Evolutionary conservation across 164 flowering plant species (phyloP), one percentile per base, ranked within the genome.

Genomic region (Houttuynia cordata): DNA sequence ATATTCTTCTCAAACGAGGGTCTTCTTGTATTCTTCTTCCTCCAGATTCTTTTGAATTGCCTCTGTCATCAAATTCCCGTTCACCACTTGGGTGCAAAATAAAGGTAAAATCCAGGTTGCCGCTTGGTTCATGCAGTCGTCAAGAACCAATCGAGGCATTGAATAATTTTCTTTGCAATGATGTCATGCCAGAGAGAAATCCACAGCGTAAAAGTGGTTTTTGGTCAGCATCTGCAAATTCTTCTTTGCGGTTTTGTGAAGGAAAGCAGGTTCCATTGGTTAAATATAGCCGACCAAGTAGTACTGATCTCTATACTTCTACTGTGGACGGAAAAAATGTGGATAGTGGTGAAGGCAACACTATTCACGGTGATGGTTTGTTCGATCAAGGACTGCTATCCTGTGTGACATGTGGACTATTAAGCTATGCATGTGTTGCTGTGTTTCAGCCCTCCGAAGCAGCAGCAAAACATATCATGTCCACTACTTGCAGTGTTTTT

Each of bases 371-470:
- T 67, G 76, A 76, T 69, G 74, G 75, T 49, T 64, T 79, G 70
- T 73, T 84, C 5, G 84, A 81, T 62, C 84, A 82, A 61, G 85
- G 87, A 62, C 79, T 86, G 24, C 86, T 94, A 72, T 85, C 96
- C 24, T 94, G 99, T 72, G 95, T 85, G 62, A 85, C 86, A 1
- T 94, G 99, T 76, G 99, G 99, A 66, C 81, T 88, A 61, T 74
- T 87, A 78, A 77, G 80, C 74, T 91, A 81, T 77, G 79, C 91
- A 53, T 94, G 95, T 71, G 81, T 77, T 60, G 97, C 96, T 59
- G 71, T 94, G 12, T 65, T 94, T 72, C 89, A 83, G 70, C 97
- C 99, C 1, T 80, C 63, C 63, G 95, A 88, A 69, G 75, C 74
- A 58, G 82, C 97, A 56, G 77, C 87, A n/a, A 70, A 71, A 57